Percentiles rank a stretch among this genome's conserved stretches.
Evolutionary conservation across 2,329 filamentous ascomycete species (phyloP).

Genomic region (Lasiodiplodia citricola): DNA sequence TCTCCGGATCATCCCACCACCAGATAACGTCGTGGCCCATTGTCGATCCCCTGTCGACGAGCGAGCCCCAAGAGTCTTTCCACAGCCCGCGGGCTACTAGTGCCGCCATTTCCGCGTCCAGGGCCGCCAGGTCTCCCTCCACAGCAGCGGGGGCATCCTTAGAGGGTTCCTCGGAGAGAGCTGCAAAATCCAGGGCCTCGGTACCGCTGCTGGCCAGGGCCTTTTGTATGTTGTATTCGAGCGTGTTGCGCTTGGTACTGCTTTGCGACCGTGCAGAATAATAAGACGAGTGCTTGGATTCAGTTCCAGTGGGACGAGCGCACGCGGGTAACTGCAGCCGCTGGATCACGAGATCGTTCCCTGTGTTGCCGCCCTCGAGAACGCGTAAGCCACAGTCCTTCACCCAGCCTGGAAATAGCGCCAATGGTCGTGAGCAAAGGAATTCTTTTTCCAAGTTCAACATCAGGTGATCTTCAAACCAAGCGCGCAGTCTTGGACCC

Average conservation of each 20-base stretch:
- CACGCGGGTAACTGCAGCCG: conserved; percentile 39
- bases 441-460: conserved; percentile 64
- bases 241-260: conserved; percentile 2
- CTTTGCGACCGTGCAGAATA: conserved; percentile 1
- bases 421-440: conserved; percentile 64
- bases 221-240: conserved; percentile 4
- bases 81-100: conserved; percentile 44
- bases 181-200: background rate
- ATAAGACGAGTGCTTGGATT: background rate
- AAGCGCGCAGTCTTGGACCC: conserved; percentile 63
- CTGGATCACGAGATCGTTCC: conserved; percentile 32
- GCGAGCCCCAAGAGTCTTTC: conserved; percentile 45
- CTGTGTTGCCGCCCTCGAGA: conserved; percentile 15
- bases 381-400: conserved; percentile 57
- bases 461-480: conserved; percentile 67
- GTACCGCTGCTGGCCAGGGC: background rate
- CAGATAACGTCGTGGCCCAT: conserved; percentile 30
- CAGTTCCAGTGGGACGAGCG: conserved; percentile 23
- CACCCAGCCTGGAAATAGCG: conserved; percentile 65
- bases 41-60: conserved; percentile 36
- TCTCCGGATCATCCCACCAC: conserved; percentile 48
- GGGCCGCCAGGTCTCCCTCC: conserved; percentile 27
- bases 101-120: conserved; percentile 40
- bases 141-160: background rate
- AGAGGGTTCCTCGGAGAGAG: background rate